Conservation (phyloP, 2,329 filamentous ascomycete species). For the Cercospora berteroae region DNA sequence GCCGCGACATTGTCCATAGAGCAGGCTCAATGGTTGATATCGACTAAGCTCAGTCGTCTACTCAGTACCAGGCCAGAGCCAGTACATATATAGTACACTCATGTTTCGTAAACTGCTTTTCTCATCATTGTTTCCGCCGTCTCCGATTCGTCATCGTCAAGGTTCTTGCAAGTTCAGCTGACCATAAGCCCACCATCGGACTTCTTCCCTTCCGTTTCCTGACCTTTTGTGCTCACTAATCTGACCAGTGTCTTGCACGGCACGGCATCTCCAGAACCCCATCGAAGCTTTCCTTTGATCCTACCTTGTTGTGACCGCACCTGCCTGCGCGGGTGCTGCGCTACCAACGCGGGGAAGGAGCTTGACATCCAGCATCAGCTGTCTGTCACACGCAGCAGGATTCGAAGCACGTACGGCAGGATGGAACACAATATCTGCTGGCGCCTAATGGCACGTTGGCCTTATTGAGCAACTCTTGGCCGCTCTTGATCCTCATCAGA, state of each 20-base stretch:
- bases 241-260: neutral
- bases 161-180: neutral
- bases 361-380: neutral
- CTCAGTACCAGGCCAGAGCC: neutral
- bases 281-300: neutral
- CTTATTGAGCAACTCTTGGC: neutral
- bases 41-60: neutral
- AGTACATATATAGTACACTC: neutral
- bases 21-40: slow-evolving; percentile 1
- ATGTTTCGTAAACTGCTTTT: neutral
- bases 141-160: neutral
- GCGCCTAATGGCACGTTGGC: neutral
- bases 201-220: neutral
- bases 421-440: neutral
- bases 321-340: neutral
- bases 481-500: neutral
- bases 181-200: neutral
- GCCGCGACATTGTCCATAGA: slow-evolving; percentile 2
- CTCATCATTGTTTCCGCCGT: neutral
- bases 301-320: neutral
- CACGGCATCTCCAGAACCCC: neutral
- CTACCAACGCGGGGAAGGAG: neutral
- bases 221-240: neutral
- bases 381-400: neutral
- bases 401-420: neutral